Evolutionary conservation across 108 stramenopile species (phyloP).

Genomic region (Nitzschia inconspicua): DNA sequence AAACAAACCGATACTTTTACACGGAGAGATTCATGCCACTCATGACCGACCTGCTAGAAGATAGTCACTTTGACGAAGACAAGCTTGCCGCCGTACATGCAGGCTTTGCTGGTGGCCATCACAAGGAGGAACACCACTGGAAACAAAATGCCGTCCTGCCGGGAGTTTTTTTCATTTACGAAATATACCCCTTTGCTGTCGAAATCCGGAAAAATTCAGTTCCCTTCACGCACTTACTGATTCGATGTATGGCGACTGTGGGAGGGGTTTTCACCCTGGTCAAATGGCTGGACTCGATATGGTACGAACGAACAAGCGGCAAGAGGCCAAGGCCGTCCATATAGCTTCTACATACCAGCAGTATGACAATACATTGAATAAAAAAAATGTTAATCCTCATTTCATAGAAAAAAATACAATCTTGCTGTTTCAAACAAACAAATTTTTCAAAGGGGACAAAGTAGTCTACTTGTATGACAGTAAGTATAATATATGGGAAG

Average conservation of each 20-base stretch:
- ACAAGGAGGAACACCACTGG: conserved; percentile 65
- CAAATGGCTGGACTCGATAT: conserved; percentile 62
- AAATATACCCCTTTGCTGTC: conserved; percentile 96
- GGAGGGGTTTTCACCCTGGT: conserved; percentile 93
- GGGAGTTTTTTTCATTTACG: conserved; percentile 98
- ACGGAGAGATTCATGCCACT: conserved; percentile 90
- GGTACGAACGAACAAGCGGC: conserved; percentile 22
- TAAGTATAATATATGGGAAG: too few species aligned
- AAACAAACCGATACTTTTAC: conserved; percentile 85
- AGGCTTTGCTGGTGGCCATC: conserved; percentile 55
- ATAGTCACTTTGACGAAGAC: conserved; percentile 25
- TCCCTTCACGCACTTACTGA: conserved; percentile 87
- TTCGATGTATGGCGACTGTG: conserved; percentile 90
- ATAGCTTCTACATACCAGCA: too few species aligned
- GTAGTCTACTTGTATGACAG: too few species aligned
- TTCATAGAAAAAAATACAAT: too few species aligned
- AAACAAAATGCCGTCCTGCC: conserved; percentile 82
- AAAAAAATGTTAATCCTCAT: too few species aligned
- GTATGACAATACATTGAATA: too few species aligned
- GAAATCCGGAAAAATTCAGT: conserved; percentile 68
- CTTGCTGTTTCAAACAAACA: too few species aligned
- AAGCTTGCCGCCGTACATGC: conserved; percentile 34
- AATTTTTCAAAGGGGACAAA: too few species aligned
- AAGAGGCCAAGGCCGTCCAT: too few species aligned
- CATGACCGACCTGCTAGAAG: conserved; percentile 60